A percentile compares a stretch with the other conserved stretches of the same genome.
Conservation (phyloP, 2,329 filamentous ascomycete species). For the Aspergillus ochraceus region DNA sequence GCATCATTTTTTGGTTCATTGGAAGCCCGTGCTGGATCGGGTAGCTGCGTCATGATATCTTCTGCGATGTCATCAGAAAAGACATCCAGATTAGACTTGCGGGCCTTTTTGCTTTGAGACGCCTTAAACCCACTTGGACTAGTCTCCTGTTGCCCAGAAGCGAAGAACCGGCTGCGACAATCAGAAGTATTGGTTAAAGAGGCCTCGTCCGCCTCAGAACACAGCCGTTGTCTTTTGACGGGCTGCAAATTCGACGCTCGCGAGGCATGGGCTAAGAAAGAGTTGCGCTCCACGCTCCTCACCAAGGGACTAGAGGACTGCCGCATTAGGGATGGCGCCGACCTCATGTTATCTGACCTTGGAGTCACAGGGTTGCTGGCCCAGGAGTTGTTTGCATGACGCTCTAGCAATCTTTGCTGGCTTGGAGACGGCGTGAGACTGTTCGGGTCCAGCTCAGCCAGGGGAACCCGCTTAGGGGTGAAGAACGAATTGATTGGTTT, state of each 20-base stretch:
- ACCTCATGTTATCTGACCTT: slow-evolving; percentile 34
- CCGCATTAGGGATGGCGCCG: slow-evolving; percentile 37
- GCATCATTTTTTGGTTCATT: background rate
- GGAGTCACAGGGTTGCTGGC: slow-evolving; percentile 50
- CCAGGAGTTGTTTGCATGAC: slow-evolving; percentile 57
- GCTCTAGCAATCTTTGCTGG: slow-evolving; percentile 59
- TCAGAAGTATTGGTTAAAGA: slow-evolving; percentile 31
- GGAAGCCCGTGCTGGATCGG: slow-evolving; percentile 30
- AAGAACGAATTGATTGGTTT: slow-evolving; percentile 67
- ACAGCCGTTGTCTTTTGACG: slow-evolving; percentile 53
- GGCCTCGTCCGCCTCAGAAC: slow-evolving; percentile 47
- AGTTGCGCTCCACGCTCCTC: slow-evolving; percentile 40
- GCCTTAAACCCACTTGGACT: slow-evolving; percentile 43
- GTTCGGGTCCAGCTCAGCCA: slow-evolving; percentile 69
- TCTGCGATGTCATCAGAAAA: slow-evolving; percentile 56
- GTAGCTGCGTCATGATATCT: slow-evolving; percentile 49
- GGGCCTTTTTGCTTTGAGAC: slow-evolving; percentile 40
- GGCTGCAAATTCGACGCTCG: slow-evolving; percentile 47
- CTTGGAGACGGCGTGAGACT: slow-evolving; percentile 66
- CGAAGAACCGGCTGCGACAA: slow-evolving; percentile 52
- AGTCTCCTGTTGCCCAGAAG: slow-evolving; percentile 27
- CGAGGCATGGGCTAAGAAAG: slow-evolving; percentile 40
- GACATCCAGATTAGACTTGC: slow-evolving; percentile 48
- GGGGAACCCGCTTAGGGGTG: slow-evolving; percentile 61
- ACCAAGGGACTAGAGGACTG: slow-evolving; percentile 43